phyloP scores from a whole-genome alignment of 2,329 filamentous ascomycete genomes.

The Fusarium siculi region DNA sequence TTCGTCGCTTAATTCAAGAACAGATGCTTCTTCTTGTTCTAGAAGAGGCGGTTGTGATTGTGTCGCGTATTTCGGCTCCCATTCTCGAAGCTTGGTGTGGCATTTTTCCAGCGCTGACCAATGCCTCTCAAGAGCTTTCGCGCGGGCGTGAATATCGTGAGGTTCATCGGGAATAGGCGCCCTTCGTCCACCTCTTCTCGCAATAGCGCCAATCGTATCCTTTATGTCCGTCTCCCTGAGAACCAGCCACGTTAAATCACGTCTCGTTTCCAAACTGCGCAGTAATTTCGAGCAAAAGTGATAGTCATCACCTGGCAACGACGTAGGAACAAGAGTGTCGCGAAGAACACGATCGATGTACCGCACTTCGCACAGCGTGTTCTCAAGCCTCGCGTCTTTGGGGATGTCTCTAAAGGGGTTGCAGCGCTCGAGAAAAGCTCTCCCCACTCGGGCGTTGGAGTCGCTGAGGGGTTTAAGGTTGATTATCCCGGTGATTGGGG shows the following conservation, averaged over 20 bases:
- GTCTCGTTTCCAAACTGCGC: constrained; percentile 24
- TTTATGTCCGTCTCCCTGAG: constrained; percentile 16
- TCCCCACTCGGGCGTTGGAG: constrained; percentile 7
- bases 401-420: constrained; percentile 25
- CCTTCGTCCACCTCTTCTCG: constrained; percentile 4
- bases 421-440: constrained; percentile 27
- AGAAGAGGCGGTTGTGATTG: background rate
- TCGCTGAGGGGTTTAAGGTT: constrained; percentile 12
- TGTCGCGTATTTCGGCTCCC: constrained; percentile 18
- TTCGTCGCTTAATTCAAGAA: constrained; percentile 13
- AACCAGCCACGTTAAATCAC: constrained; percentile 22
- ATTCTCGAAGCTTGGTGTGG: constrained; percentile 23
- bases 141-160: constrained; percentile 8
- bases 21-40: background rate
- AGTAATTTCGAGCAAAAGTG: constrained; percentile 15
- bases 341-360: constrained; percentile 24
- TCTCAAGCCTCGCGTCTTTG: constrained; percentile 17
- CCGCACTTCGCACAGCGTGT: constrained; percentile 24
- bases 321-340: constrained; percentile 21
- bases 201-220: constrained; percentile 22
- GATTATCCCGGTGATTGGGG: background rate
- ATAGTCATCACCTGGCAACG: constrained; percentile 26
- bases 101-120: constrained; percentile 32
- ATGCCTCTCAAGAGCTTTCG: constrained; percentile 12
- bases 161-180: constrained; percentile 22